phyloP scores from a whole-genome alignment of 176 grass and related monocot genomes.

The Oryza australiensis region DNA sequence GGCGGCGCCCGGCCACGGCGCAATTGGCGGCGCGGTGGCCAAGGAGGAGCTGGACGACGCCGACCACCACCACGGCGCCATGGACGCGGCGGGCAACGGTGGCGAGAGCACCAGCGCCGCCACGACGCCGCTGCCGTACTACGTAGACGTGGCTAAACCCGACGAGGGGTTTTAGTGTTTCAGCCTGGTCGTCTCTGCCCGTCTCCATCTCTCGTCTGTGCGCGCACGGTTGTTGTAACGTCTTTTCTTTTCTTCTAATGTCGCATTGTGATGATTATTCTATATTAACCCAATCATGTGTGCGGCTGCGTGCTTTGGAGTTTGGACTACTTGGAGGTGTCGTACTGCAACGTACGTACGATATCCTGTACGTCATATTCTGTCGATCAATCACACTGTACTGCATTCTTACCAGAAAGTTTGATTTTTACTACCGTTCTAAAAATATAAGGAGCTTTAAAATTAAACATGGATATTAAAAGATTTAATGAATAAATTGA shows the following conservation, averaged over 20 bases:
- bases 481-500: no score
- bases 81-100: conserved; percentile 1
- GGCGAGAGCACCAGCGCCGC: conserved; percentile 20
- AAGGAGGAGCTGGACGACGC: conserved; percentile 12
- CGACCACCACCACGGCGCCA: not conserved
- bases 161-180: conserved; percentile 34
- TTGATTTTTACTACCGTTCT: not conserved
- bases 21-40: not conserved
- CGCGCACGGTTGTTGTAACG: conserved; percentile 5
- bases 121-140: conserved; percentile 23
- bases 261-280: conserved; percentile 7
- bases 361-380: conserved; percentile 4
- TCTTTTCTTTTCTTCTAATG: conserved; percentile 14
- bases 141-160: conserved; percentile 45
- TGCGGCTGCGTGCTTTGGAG: not conserved
- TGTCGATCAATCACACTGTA: not conserved
- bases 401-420: not conserved
- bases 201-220: not conserved
- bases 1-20: not conserved
- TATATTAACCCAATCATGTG: conserved; percentile 27
- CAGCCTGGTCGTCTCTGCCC: not conserved
- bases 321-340: not conserved
- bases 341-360: conserved; percentile 28
- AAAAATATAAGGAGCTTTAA: no score
- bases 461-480: no score